Evolutionary conservation across 1,284 basidiomycete species (phyloP).

Genomic region (Moesziomyces antarcticus): DNA sequence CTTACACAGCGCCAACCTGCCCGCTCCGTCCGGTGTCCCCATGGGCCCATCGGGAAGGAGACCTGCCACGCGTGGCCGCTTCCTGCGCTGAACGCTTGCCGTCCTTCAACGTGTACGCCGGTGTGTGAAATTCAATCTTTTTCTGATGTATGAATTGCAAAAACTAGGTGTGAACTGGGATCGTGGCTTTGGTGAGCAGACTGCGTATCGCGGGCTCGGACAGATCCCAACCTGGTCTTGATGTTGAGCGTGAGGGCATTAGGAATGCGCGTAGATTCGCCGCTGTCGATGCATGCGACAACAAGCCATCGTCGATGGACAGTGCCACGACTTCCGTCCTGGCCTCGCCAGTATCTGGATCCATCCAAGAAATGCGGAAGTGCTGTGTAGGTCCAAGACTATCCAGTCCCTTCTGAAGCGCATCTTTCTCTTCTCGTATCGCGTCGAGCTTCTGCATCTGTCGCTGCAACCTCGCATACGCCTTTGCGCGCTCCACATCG

Average conservation of each 20-base stretch:
- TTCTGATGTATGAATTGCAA: neutral
- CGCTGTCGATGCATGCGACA: conserved; percentile 15
- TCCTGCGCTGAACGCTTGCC: conserved; percentile 4
- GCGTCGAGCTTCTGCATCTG: neutral
- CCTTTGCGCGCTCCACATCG: conserved; percentile 30
- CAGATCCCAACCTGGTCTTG: conserved; percentile 7
- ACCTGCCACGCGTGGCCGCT: conserved; percentile 15
- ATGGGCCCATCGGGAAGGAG: neutral
- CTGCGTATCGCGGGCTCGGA: conserved; percentile 15
- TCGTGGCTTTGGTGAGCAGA: conserved; percentile 10
- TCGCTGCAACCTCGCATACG: conserved; percentile 3
- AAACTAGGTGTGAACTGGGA: conserved; percentile 1
- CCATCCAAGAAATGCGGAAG: conserved; percentile 13
- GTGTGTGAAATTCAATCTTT: neutral
- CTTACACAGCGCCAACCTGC: conserved; percentile 46
- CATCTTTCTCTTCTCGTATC: neutral
- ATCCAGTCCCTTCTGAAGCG: conserved; percentile 11
- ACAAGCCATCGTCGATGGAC: conserved; percentile 12
- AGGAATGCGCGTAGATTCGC: conserved; percentile 12
- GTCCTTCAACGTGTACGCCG: too few species aligned
- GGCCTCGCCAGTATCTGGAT: neutral
- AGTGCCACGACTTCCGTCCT: conserved; percentile 7
- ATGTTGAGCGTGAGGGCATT: neutral
- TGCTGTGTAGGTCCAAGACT: conserved; percentile 12
- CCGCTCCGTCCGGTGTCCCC: conserved; percentile 7